Base-by-base conservation (phyloP, 2,329 filamentous ascomycete species). In the Arthrobotrys sinensis region DNA sequence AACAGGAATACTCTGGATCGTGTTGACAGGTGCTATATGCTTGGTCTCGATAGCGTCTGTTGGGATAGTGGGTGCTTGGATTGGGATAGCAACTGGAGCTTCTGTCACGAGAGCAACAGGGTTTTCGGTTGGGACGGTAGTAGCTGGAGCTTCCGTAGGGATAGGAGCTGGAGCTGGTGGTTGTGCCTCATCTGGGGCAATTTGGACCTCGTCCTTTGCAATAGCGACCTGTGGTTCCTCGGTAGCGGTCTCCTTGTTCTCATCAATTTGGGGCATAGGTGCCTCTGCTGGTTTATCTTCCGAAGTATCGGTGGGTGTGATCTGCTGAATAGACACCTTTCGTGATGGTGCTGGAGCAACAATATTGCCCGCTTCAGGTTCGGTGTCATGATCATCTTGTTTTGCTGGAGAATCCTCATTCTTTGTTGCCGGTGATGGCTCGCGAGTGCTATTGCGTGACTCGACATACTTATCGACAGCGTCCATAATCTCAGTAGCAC, bases 281-380 rank as follows among this genome's bases (percentile, higher is more conserved):
- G 67, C 40, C 24, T 62, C 45, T 24, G 10, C 28, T n/a, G 43
- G 2, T 19, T 72, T 64, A 32, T 46, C 55, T 4, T 52, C 19
- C 0, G 21, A 12, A 7, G 12, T 2, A 6, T 68, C 63, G 10
- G 19, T 40, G 3, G 67, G 66, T 4, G 64, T 57, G 36, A 78
- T 71, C 0, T 55, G 16, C n/a, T 28, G 52, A 19, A 78, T 40
- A 2, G 67, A 78, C 10, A 78, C 67, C 36, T 63, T 78, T 38
- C 75, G 50, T 34, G 75, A 78, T 28, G 75, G 75, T 32, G 67
- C 67, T 34, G 75, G 75, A 50, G 75, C 75, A 78, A 72, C 53
- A 72, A 78, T 78, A 78, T 71, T 72, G 38, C 62, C 34, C 45
- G 36, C 4, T 14, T 55, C 62, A 19, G 62, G 32, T 24, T 46